Evolutionary conservation across 2,329 filamentous ascomycete species (phyloP).

Genomic region (Elsinoe fawcettii): DNA sequence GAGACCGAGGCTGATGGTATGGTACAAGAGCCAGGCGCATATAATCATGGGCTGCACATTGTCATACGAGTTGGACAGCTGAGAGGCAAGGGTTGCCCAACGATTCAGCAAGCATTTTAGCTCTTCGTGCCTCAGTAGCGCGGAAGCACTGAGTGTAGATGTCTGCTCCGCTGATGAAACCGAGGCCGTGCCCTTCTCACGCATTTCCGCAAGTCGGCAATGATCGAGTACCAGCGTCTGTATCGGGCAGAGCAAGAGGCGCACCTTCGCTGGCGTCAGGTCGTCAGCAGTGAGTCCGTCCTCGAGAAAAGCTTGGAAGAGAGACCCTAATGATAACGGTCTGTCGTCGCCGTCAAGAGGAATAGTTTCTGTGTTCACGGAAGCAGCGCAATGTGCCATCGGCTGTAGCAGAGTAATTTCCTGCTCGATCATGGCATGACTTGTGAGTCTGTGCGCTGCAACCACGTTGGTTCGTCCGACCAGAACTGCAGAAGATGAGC

Average conservation of each 20-base stretch:
- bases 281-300: background rate
- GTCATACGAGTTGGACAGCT: background rate
- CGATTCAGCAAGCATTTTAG: background rate
- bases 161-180: no score
- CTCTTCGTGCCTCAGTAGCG: background rate
- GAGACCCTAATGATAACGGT: background rate
- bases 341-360: background rate
- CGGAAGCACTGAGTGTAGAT: background rate
- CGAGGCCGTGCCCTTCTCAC: no score
- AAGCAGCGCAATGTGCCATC: background rate
- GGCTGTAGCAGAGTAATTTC: background rate
- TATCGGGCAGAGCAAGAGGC: background rate
- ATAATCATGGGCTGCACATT: background rate
- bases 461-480: no score
- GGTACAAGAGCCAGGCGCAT: background rate
- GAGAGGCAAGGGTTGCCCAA: background rate
- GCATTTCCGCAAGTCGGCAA: background rate
- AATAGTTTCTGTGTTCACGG: background rate
- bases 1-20: background rate
- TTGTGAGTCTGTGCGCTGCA: background rate
- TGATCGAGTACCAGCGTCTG: background rate
- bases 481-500: no score
- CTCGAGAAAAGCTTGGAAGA: background rate
- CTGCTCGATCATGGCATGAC: background rate
- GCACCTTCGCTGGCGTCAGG: background rate